These are phyloP conservation scores for Colletotrichum orbiculare DNA, from an alignment of 2,329 filamentous ascomycete species.

Conservation along the genomic window DNA sequence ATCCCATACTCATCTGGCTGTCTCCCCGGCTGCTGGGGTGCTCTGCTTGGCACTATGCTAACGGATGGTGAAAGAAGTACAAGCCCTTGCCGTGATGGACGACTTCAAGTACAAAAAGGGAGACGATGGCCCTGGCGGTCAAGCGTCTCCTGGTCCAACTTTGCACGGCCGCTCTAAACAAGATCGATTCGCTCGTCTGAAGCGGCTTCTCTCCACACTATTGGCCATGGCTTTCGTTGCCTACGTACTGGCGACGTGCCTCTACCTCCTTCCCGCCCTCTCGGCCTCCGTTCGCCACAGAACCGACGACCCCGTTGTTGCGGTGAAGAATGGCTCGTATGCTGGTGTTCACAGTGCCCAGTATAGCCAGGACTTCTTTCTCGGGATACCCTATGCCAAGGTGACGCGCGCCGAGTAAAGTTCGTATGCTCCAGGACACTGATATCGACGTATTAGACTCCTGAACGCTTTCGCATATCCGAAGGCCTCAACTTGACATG, in stretches of 20 bases:
- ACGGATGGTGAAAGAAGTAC: neutral
- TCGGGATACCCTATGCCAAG: conserved; percentile 62
- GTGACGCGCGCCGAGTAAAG: conserved; percentile 13
- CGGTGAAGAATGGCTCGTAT: conserved; percentile 45
- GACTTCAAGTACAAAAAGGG: conserved; percentile 22
- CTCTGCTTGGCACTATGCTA: neutral
- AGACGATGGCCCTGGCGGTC: conserved; percentile 4
- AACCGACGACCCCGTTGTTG: conserved; percentile 22
- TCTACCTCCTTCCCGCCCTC: conserved; percentile 19
- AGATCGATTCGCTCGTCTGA: conserved; percentile 6
- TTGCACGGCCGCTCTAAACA: neutral
- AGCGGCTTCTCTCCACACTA: conserved; percentile 6
- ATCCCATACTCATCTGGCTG: neutral
- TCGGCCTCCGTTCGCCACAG: conserved; percentile 18
- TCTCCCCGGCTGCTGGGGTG: too few species aligned
- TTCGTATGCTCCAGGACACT: neutral
- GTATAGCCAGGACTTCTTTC: conserved; percentile 59
- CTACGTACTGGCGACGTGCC: conserved; percentile 20
- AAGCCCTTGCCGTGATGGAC: conserved; percentile 5
- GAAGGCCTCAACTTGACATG: conserved; percentile 59
- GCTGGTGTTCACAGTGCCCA: conserved; percentile 47
- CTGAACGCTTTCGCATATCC: conserved; percentile 60
- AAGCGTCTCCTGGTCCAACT: neutral
- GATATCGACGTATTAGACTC: conserved; percentile 44
- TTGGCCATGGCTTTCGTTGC: conserved; percentile 23